Conservation (phyloP, 2,329 filamentous ascomycete species). For the Stromatinia cepivora region DNA sequence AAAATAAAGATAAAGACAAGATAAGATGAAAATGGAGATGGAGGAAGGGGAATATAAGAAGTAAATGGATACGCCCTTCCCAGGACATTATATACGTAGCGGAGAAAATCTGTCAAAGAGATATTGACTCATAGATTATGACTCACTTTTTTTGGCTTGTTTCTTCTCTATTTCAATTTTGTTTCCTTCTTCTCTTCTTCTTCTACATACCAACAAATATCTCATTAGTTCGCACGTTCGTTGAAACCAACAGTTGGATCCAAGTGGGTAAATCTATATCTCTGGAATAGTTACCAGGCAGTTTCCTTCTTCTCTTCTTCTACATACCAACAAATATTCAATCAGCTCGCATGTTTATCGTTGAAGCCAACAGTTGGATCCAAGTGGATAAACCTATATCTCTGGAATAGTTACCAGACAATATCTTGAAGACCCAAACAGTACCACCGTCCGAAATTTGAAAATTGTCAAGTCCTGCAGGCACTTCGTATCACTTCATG, state of each 20-base stretch:
- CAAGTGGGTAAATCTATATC: background rate
- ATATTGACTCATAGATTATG: background rate
- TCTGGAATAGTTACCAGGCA: background rate
- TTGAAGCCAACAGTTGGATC: background rate
- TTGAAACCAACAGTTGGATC: background rate
- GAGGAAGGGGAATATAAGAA: background rate
- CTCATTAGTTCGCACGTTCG: background rate
- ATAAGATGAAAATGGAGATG: background rate
- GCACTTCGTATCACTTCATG: background rate
- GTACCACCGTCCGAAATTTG: background rate
- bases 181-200: no score
- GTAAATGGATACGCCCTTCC: background rate
- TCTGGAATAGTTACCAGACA: conserved; percentile 3
- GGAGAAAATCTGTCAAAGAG: background rate
- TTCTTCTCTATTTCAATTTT: no score
- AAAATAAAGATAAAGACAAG: background rate
- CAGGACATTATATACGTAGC: no score
- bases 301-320: background rate
- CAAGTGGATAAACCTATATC: conserved; percentile 7
- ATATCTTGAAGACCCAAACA: background rate
- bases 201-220: background rate
- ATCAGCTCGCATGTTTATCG: background rate
- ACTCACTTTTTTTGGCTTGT: background rate
- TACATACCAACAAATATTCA: background rate
- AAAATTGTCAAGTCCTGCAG: conserved; percentile 3